Percentiles rank a stretch among this genome's conserved stretches.
Evolutionary conservation across 495 filamentous ascomycete genomes (phyloP).

Genomic region (Penicillium herquei): DNA sequence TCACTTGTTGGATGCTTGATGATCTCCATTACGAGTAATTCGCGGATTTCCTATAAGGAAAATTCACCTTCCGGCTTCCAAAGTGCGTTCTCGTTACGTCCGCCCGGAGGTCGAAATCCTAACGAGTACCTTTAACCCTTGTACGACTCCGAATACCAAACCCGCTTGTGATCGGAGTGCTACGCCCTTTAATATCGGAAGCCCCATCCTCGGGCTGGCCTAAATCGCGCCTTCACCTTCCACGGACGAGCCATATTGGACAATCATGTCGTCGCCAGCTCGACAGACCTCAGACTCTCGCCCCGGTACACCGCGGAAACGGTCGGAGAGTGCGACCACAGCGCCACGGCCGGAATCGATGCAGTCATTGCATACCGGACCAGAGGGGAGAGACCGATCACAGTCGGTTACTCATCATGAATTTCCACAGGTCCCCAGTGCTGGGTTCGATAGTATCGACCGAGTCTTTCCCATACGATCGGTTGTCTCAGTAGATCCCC

Average conservation of each 20-base stretch:
- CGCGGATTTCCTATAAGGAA: not conserved
- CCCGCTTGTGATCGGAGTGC: too few species aligned
- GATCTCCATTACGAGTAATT: not conserved
- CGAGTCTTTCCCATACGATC: slow-evolving; percentile 84
- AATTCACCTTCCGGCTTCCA: slow-evolving; percentile 5
- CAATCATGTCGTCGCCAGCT: not conserved
- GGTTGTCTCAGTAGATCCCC: slow-evolving; percentile 70
- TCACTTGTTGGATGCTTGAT: slow-evolving; percentile 4
- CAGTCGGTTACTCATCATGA: slow-evolving; percentile 17
- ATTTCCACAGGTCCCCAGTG: slow-evolving; percentile 1
- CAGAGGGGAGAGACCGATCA: slow-evolving; percentile 18
- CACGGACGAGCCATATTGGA: not conserved
- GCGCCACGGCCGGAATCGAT: slow-evolving; percentile 1
- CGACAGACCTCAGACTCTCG: slow-evolving; percentile 1
- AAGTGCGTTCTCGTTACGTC: too few species aligned
- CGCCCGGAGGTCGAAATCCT: too few species aligned
- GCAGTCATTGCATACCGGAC: not conserved
- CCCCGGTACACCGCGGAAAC: slow-evolving; percentile 14
- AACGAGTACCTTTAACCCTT: too few species aligned
- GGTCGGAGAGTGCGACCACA: slow-evolving; percentile 16
- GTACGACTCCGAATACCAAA: too few species aligned
- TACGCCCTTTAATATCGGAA: too few species aligned
- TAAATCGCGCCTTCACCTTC: not conserved
- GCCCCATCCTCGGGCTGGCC: not conserved
- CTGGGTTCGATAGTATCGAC: slow-evolving; percentile 46